Percentiles rank a stretch among this genome's conserved stretches.
phyloP scores from a whole-genome alignment of 805 yeast genomes.

The Candida jianshihensis region DNA sequence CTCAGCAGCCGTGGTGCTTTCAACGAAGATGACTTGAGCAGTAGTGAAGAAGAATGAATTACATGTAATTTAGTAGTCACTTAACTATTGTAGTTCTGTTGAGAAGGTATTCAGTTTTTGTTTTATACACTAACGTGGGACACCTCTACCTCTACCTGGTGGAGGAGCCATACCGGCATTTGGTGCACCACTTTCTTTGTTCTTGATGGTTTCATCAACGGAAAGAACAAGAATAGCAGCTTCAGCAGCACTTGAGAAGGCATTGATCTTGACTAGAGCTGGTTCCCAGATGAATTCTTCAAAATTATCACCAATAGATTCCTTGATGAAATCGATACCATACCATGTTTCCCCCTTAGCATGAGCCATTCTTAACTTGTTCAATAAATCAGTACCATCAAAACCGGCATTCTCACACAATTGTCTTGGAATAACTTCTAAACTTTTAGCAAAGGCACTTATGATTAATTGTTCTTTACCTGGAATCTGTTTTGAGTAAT shows the following conservation, averaged over 20 bases:
- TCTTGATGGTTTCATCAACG: slow-evolving; percentile 91
- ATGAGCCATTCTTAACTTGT: slow-evolving; percentile 86
- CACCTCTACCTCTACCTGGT: slow-evolving; percentile 66
- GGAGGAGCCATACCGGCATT: slow-evolving; percentile 43
- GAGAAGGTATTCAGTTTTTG: not conserved
- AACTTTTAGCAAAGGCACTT: slow-evolving; percentile 87
- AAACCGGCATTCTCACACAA: slow-evolving; percentile 98
- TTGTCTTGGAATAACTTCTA: slow-evolving; percentile 95
- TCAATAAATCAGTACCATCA: slow-evolving; percentile 92
- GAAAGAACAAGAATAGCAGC: slow-evolving; percentile 89
- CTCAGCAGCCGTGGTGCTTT: slow-evolving; percentile 14
- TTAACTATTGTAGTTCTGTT: too few species aligned
- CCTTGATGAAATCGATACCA: slow-evolving; percentile 88
- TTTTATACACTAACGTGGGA: slow-evolving; percentile 33
- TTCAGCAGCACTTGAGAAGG: slow-evolving; percentile 93
- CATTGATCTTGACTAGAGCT: slow-evolving; percentile 85
- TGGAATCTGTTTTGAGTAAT: slow-evolving; percentile 77
- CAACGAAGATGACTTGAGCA: slow-evolving; percentile 20
- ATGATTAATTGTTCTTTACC: slow-evolving; percentile 95
- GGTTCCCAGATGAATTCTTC: slow-evolving; percentile 96
- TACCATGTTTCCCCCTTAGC: slow-evolving; percentile 89
- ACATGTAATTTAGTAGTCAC: too few species aligned
- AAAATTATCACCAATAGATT: slow-evolving; percentile 76
- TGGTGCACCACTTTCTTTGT: slow-evolving; percentile 54
- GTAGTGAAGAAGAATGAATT: slow-evolving; percentile 21